Evolutionary conservation across 1,284 basidiomycete genomes (phyloP), one percentile per base, ranked within the genome.

Genomic region (Rhodotorula sp.): DNA sequence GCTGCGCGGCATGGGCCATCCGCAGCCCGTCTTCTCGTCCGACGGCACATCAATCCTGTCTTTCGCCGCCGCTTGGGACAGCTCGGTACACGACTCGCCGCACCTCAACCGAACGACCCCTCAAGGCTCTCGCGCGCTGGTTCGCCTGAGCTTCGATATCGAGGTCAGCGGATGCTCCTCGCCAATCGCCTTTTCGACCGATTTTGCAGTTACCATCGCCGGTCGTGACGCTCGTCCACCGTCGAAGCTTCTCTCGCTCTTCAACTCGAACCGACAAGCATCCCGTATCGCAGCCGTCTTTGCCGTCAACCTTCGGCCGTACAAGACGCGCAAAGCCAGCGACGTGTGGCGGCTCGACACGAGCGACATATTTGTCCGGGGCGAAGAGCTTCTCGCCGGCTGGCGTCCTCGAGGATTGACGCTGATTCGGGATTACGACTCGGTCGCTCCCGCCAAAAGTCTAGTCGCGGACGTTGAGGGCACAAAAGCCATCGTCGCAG

Each of bases 321-420:
- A 91, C 6, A 81, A 92, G 72, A 94, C 91, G 13, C 88, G 92
- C 53, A 92, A 89, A 3, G 86, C 92, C 2, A 87, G 87, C 78
- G 94, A 98, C 71, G 84, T 98, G 19, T 98, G 95, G 94, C 84
- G 94, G 59, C 83, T 98, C 62, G 93, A 98, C 81, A 98, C 95
- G 1, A 88, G 90, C 24, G 89, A 91, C 79, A 94, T 92, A 80
- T 95, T 94, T 79, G 92, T 99, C 0, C 85, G 89, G 32, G 94
- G 94, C 4, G 93, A 98, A 79, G 93, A 97, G 77, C 81, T 85
- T 5, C 83, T 98, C 34, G 87, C 86, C 6, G 79, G 83, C 13
- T 98, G 95, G 94, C 89, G 88, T 75, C 88, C 94, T 51, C 85
- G 94, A 36, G 91, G 93, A 10, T 85, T 97, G 17, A 89, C 88